Evolutionary conservation across 805 yeast genomes (phyloP).

Genomic region (Starmerella gropengiesseri): DNA sequence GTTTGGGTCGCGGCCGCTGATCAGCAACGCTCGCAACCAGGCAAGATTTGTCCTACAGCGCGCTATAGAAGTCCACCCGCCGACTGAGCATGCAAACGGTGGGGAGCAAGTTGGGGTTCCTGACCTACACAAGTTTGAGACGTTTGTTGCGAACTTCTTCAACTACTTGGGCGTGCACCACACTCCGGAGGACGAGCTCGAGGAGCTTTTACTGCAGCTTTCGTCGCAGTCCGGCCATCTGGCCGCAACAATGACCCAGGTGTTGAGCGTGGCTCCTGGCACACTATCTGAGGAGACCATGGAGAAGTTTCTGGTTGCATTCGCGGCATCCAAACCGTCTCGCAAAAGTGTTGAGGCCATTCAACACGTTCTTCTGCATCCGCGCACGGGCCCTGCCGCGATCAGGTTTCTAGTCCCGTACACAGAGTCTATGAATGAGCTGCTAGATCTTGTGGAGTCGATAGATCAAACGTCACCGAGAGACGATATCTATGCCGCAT

Average conservation of each 20-base stretch:
- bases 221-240: conserved; percentile 25
- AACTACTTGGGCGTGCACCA: conserved; percentile 18
- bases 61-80: conserved; percentile 24
- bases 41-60: conserved; percentile 21
- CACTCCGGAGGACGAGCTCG: conserved; percentile 14
- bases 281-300: conserved; percentile 21
- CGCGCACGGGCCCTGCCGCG: conserved; percentile 13
- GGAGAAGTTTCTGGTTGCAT: conserved; percentile 21
- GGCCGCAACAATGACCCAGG: conserved; percentile 18
- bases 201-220: conserved; percentile 25
- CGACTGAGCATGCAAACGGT: conserved; percentile 19
- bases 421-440: conserved; percentile 22
- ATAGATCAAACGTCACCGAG: conserved; percentile 19
- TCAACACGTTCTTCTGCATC: conserved; percentile 9
- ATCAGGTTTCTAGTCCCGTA: conserved; percentile 25
- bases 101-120: conserved; percentile 25
- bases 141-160: conserved; percentile 21
- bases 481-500: conserved; percentile 20
- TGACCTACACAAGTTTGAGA: conserved; percentile 21
- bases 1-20: conserved; percentile 21
- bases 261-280: neutral
- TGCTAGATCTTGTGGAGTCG: conserved; percentile 23
- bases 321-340: conserved; percentile 17
- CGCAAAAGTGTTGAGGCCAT: conserved; percentile 12
- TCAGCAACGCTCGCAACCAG: conserved; percentile 23